phyloP scores from a whole-genome alignment of 139 green algal genomes.

The Microglena sp. region DNA sequence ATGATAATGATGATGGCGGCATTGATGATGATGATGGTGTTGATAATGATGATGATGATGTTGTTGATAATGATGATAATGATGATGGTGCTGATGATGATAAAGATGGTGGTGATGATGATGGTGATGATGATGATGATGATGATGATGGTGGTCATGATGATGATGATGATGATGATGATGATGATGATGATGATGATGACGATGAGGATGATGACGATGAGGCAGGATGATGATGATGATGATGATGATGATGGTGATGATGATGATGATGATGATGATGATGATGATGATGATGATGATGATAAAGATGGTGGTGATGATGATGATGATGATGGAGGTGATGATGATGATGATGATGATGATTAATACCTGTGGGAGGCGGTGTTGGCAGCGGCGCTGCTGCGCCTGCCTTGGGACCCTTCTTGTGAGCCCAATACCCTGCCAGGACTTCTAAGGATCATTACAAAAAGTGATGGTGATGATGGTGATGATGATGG shows the following conservation, averaged over 20 bases:
- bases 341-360: not conserved
- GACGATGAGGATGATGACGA: too few species aligned
- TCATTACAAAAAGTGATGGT: too few species aligned
- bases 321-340: not conserved
- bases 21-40: too few species aligned
- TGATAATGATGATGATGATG: too few species aligned
- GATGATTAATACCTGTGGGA: too few species aligned
- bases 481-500: not conserved
- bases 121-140: constrained; percentile 2
- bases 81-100: too few species aligned
- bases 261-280: not conserved
- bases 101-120: too few species aligned
- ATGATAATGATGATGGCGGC: too few species aligned
- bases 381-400: not conserved
- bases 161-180: constrained; percentile 2
- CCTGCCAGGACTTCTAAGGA: not conserved
- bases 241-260: not conserved
- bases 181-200: constrained; percentile 1
- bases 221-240: too few species aligned
- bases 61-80: too few species aligned
- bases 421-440: too few species aligned
- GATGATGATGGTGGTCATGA: not conserved
- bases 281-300: not conserved
- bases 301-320: too few species aligned
- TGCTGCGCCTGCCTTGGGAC: not conserved